Conservation (phyloP, 352 stramenopile genomes). For the Globisporangium nunn region DNA sequence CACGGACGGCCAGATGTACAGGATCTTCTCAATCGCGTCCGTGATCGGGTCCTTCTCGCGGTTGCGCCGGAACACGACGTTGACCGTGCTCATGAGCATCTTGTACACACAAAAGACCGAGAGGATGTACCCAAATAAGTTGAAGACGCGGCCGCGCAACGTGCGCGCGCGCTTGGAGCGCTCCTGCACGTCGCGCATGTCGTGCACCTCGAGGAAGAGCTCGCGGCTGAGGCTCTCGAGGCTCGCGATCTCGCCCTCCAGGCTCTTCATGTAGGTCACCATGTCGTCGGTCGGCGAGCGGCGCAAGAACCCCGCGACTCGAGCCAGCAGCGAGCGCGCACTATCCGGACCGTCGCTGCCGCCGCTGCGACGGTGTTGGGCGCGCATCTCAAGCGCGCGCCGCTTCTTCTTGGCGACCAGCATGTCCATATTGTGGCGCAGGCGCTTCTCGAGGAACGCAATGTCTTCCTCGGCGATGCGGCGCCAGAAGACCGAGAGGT, state of each 20-base stretch:
- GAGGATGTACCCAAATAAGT: conserved; percentile 72
- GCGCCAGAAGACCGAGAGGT: conserved; percentile 79
- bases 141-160: conserved; percentile 70
- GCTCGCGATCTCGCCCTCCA: conserved; percentile 68
- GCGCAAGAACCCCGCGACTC: conserved; percentile 26
- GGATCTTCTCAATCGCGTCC: conserved; percentile 66
- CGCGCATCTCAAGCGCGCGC: conserved; percentile 38
- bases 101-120: conserved; percentile 83
- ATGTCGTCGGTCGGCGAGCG: conserved; percentile 14
- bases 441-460: conserved; percentile 67
- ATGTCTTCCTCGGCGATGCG: conserved; percentile 74
- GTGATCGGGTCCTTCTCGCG: conserved; percentile 84
- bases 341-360: not conserved
- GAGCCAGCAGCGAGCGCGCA: conserved; percentile 24
- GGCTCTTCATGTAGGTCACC: conserved; percentile 37
- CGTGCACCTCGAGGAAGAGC: conserved; percentile 80
- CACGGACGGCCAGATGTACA: conserved; percentile 77
- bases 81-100: conserved; percentile 82
- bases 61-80: conserved; percentile 71
- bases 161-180: conserved; percentile 47
- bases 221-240: conserved; percentile 71
- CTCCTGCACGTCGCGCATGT: conserved; percentile 61
- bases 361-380: conserved; percentile 10
- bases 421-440: conserved; percentile 80
- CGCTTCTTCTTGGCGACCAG: conserved; percentile 81